Conservation (phyloP, 768 basidiomycete species). For the Xanthoconium stramineum region DNA sequence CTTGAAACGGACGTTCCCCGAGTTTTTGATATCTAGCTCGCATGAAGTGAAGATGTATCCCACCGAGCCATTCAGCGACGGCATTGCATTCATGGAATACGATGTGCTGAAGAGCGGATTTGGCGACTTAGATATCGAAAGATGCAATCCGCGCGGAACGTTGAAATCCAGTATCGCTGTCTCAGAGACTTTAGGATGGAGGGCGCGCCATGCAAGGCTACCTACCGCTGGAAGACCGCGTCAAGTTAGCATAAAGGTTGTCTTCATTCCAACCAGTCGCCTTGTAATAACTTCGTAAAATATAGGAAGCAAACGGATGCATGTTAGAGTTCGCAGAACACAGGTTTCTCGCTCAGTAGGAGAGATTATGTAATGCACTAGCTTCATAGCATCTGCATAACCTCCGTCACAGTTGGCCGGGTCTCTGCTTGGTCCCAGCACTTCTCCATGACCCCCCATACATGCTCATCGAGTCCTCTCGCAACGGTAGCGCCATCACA, state of each 20-base stretch:
- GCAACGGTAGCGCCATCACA: conserved; percentile 29
- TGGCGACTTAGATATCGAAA: conserved; percentile 83
- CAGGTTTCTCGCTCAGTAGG: too few relatives aligned
- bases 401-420: conserved; percentile 41
- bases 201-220: conserved; percentile 7
- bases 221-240: conserved; percentile 82
- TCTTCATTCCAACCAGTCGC: conserved; percentile 98
- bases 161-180: conserved; percentile 89
- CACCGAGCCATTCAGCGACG: conserved; percentile 87
- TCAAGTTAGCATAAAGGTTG: conserved; percentile 87
- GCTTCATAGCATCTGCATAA: conserved; percentile 24
- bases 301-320: conserved; percentile 87
- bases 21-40: conserved; percentile 67
- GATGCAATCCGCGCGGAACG: conserved; percentile 76
- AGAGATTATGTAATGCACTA: conserved; percentile 15
- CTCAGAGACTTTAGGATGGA: conserved; percentile 5
- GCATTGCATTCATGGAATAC: conserved; percentile 90
- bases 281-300: conserved; percentile 84
- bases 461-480: conserved; percentile 43
- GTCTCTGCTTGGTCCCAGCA: conserved; percentile 42
- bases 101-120: conserved; percentile 87
- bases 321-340: conserved; percentile 34
- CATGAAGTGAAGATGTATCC: conserved; percentile 94
- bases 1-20: conserved; percentile 74
- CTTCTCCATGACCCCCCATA: conserved; percentile 42